Percentiles rank a stretch among this genome's conserved stretches.
Conservation (phyloP, 2,329 filamentous ascomycete species). For the Pseudogymnoascus sp. region DNA sequence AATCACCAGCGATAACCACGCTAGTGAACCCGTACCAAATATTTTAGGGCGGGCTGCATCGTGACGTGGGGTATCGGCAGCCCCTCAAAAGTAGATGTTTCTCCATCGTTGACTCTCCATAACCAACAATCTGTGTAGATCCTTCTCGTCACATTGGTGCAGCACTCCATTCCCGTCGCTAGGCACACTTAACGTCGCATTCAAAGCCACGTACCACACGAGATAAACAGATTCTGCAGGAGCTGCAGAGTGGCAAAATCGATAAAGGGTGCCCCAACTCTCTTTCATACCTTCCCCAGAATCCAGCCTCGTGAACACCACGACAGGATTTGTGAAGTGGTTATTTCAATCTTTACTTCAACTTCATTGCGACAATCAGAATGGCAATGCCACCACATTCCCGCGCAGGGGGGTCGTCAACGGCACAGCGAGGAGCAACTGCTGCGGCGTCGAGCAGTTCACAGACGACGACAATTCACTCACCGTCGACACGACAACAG, state of each 20-base stretch:
- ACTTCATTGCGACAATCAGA: not conserved
- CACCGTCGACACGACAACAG: not conserved
- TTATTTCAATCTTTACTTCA: not conserved
- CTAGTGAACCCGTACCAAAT: conserved; percentile 6
- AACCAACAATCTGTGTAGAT: not conserved
- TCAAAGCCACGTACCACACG: not conserved
- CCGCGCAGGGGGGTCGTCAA: not conserved
- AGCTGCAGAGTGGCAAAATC: not conserved
- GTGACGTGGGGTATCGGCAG: conserved; percentile 1
- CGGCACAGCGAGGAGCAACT: not conserved
- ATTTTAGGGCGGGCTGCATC: not conserved
- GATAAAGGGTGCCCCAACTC: not conserved
- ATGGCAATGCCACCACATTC: not conserved
- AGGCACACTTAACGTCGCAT: conserved; percentile 1
- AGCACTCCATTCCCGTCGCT: not conserved
- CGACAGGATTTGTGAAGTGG: not conserved
- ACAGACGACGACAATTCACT: not conserved
- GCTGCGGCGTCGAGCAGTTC: not conserved
- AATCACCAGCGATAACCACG: not conserved
- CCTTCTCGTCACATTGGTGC: not conserved
- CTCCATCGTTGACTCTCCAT: not conserved
- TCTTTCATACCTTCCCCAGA: not conserved
- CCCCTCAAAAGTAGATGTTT: not conserved
- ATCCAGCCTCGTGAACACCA: not conserved
- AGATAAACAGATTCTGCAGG: not conserved